phyloP scores from a whole-genome alignment of 1,284 basidiomycete species.

The Acaromyces ingoldii region DNA sequence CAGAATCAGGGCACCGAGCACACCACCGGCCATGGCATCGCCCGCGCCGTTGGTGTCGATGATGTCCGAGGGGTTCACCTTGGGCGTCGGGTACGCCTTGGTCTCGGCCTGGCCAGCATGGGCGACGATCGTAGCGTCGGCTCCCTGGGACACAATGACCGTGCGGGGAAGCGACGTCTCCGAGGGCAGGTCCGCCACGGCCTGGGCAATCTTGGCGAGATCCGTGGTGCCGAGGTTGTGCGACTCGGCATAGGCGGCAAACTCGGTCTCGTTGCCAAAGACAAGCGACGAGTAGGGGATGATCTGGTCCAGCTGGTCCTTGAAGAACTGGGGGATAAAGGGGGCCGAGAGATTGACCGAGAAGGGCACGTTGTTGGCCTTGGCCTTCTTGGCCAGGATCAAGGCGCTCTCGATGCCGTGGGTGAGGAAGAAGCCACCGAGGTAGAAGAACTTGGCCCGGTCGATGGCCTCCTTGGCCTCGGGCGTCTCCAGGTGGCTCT shows the following conservation, averaged over 20 bases:
- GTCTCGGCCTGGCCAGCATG: constrained; percentile 59
- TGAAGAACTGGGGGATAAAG: constrained; percentile 95
- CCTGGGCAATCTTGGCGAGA: constrained; percentile 43
- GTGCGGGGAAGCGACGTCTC: constrained; percentile 56
- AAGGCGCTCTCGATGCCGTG: constrained; percentile 76
- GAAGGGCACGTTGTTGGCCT: constrained; percentile 63
- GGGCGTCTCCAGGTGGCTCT: constrained; percentile 71
- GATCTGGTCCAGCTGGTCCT: constrained; percentile 53
- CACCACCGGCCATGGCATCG: constrained; percentile 96
- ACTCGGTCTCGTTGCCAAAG: constrained; percentile 85
- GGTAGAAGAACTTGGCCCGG: constrained; percentile 80
- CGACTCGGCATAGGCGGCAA: constrained; percentile 75
- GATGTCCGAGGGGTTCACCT: constrained; percentile 55
- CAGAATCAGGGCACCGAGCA: constrained; percentile 76
- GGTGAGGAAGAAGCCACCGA: constrained; percentile 96
- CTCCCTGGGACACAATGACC: constrained; percentile 88
- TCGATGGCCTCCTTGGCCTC: constrained; percentile 72
- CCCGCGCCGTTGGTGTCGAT: constrained; percentile 99
- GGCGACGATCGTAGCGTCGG: constrained; percentile 74
- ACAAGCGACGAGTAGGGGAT: constrained; percentile 46
- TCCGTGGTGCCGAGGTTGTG: constrained; percentile 40
- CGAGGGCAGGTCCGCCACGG: constrained; percentile 39
- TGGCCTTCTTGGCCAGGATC: constrained; percentile 75
- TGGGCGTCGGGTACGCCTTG: constrained; percentile 55
- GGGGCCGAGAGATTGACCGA: constrained; percentile 91